phyloP scores from a whole-genome alignment of 1,284 basidiomycete species.

The Marasmius tenuissimus region DNA sequence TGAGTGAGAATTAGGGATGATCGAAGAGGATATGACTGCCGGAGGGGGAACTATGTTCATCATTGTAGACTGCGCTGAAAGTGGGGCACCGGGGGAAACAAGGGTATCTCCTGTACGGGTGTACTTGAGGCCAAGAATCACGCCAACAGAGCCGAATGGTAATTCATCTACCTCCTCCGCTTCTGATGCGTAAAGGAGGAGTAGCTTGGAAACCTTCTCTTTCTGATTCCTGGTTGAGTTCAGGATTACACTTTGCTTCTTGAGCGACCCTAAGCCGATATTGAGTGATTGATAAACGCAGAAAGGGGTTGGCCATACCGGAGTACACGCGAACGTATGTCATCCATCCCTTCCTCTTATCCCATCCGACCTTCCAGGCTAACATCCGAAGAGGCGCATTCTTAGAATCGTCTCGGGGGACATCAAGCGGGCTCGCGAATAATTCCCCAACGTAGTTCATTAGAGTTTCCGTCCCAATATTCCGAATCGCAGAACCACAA shows the following conservation, averaged over 20 bases:
- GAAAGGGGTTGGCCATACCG: slow-evolving; percentile 42
- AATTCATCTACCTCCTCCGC: slow-evolving; percentile 81
- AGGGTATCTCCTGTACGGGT: slow-evolving; percentile 91
- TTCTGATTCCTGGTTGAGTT: slow-evolving; percentile 71
- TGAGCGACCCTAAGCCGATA: slow-evolving; percentile 56
- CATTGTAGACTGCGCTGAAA: slow-evolving; percentile 42
- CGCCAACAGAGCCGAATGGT: slow-evolving; percentile 82
- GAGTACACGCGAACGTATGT: slow-evolving; percentile 90
- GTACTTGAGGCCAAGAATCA: slow-evolving; percentile 79
- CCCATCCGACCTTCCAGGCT: slow-evolving; percentile 91
- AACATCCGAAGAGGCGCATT: slow-evolving; percentile 62
- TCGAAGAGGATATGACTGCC: slow-evolving; percentile 75
- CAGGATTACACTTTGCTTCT: slow-evolving; percentile 59
- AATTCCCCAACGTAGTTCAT: slow-evolving; percentile 82
- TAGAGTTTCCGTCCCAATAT: slow-evolving; percentile 80
- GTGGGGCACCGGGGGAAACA: slow-evolving; percentile 43
- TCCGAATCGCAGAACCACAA: slow-evolving; percentile 81
- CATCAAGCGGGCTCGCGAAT: slow-evolving; percentile 77
- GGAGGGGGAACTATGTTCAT: slow-evolving; percentile 73
- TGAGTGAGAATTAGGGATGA: slow-evolving; percentile 80
- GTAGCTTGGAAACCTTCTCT: slow-evolving; percentile 76
- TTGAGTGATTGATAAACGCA: slow-evolving; percentile 1
- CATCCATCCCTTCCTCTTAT: slow-evolving; percentile 85
- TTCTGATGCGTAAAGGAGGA: slow-evolving; percentile 79
- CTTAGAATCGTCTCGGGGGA: slow-evolving; percentile 43